phyloP scores from a whole-genome alignment of 768 basidiomycete species.

The Calvatia gigantea region DNA sequence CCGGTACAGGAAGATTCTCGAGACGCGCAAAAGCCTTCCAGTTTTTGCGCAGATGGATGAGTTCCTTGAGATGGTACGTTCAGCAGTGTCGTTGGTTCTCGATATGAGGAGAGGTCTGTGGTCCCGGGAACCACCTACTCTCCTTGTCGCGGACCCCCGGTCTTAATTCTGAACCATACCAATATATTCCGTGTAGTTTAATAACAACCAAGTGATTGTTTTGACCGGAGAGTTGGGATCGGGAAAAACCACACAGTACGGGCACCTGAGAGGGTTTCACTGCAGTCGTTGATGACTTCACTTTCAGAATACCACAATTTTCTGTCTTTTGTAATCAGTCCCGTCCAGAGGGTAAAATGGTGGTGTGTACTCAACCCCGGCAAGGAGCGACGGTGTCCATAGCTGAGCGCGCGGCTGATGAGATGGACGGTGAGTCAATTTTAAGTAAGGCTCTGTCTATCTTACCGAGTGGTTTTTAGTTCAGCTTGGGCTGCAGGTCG shows the following conservation, averaged over 20 bases:
- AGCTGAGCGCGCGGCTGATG: constrained; percentile 96
- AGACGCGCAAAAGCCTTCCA: constrained; percentile 82
- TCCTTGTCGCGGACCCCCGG: constrained; percentile 23
- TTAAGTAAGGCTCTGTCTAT: background rate
- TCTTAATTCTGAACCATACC: constrained; percentile 13
- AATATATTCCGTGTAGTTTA: constrained; percentile 46
- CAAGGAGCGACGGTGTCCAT: constrained; percentile 98
- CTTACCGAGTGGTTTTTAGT: constrained; percentile 42
- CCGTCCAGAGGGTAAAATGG: constrained; percentile 83
- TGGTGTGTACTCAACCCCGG: constrained; percentile 96
- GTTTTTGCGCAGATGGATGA: constrained; percentile 92
- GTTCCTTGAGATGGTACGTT: constrained; percentile 82
- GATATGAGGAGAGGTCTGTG: constrained; percentile 37
- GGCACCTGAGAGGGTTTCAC: background rate
- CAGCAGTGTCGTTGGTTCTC: constrained; percentile 18
- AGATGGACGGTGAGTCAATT: constrained; percentile 85
- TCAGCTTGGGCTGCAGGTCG: constrained; percentile 89
- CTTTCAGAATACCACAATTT: constrained; percentile 87
- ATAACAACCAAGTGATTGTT: constrained; percentile 78
- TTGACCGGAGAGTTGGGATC: constrained; percentile 95
- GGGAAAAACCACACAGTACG: constrained; percentile 94
- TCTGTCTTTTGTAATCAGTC: constrained; percentile 92
- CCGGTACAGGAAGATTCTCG: constrained; percentile 85
- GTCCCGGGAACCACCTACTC: constrained; percentile 36
- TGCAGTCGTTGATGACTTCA: constrained; percentile 16